Evolutionary conservation across 768 basidiomycete species (phyloP).

Genomic region (Rhizopogon vesiculosus): DNA sequence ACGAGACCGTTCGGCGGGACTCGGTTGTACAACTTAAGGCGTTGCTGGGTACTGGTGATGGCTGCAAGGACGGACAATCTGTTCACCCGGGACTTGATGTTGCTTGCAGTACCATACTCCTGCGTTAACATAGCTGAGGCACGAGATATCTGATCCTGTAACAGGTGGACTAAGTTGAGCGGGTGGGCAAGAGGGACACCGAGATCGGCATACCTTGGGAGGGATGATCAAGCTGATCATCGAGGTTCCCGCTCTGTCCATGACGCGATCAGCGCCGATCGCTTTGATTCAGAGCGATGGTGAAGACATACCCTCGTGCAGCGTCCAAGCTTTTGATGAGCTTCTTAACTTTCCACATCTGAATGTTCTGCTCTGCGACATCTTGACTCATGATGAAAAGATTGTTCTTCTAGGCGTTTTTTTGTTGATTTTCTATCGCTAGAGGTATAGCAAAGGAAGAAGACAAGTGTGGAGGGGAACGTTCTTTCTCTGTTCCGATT

Average conservation of each 20-base stretch:
- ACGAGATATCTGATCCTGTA: slow-evolving; percentile 88
- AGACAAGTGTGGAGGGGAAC: slow-evolving; percentile 15
- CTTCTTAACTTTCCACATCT: slow-evolving; percentile 99
- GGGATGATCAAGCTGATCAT: slow-evolving; percentile 99
- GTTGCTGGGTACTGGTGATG: slow-evolving; percentile 96
- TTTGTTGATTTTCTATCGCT: not conserved
- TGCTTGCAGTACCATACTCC: slow-evolving; percentile 98
- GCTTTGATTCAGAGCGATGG: slow-evolving; percentile 1
- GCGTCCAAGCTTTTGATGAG: slow-evolving; percentile 97
- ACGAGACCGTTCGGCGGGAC: slow-evolving; percentile 97
- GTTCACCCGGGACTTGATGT: slow-evolving; percentile 99
- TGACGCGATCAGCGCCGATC: slow-evolving; percentile 17
- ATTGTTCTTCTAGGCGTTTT: slow-evolving; percentile 6
- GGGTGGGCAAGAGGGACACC: not conserved
- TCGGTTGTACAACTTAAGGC: slow-evolving; percentile 93
- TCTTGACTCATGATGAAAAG: slow-evolving; percentile 73
- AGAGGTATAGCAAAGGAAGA: slow-evolving; percentile 16
- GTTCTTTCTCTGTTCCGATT: not conserved
- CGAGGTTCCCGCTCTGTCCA: slow-evolving; percentile 82
- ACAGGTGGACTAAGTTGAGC: slow-evolving; percentile 4
- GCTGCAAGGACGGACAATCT: slow-evolving; percentile 96
- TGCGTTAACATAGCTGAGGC: slow-evolving; percentile 95
- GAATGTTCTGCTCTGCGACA: slow-evolving; percentile 89
- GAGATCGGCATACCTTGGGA: slow-evolving; percentile 60
- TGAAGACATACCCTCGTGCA: slow-evolving; percentile 43